Base-by-base conservation (phyloP, 2,329 filamentous ascomycete genomes). In the Fusarium denticulatum region DNA sequence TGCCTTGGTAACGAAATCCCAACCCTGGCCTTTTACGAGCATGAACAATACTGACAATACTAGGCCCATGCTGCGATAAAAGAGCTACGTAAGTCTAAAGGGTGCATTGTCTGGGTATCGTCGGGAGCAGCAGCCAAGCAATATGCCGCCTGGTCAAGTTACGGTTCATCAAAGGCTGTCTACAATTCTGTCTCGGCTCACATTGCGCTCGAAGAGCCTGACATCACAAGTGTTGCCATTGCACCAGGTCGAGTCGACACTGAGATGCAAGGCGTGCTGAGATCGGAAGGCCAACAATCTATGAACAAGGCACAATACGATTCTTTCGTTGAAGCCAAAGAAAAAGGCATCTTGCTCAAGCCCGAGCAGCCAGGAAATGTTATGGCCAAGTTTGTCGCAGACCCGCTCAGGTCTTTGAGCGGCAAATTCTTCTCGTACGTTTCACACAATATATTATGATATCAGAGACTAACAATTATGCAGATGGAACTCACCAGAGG, bases 291-390 rank as follows among this genome's bases (percentile, higher is more conserved):
- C 47, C 81, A 83, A 42, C 79, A 80, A 5, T 81, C 81, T 60
- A 91, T 91, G 89, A 78, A 85, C 56, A 80, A 85, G 60, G 80
- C 83, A 12, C 88, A 90, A 65, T 92, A 96, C 81, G 85, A 88
- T 13, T 86, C 84, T 34, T 98, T 98, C 77, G 85, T 89, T 18
- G 85, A 89, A 2, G 87, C 93, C 22, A 92, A 95, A 79, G 88
- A 90, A 73, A 87, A 88, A 11, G 95, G 95, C 20, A 88, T 88
- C 56, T 83, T 98, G 56, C 85, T 98, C 72, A 91, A 88, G 82
- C 94, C 95, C 0, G 94, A 97, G 77, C 92, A 95, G 82, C 94
- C 96, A 0, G 96, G 94, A 0, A 85, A 91, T 81, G 94, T 98
- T 18, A 96, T 98, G 82, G 95, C 95, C 7, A 92, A 89, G 77